Percentiles rank a stretch among this genome's conserved stretches.
Conservation (phyloP, 768 basidiomycete genomes). For the Kwoniella heveanensis region DNA sequence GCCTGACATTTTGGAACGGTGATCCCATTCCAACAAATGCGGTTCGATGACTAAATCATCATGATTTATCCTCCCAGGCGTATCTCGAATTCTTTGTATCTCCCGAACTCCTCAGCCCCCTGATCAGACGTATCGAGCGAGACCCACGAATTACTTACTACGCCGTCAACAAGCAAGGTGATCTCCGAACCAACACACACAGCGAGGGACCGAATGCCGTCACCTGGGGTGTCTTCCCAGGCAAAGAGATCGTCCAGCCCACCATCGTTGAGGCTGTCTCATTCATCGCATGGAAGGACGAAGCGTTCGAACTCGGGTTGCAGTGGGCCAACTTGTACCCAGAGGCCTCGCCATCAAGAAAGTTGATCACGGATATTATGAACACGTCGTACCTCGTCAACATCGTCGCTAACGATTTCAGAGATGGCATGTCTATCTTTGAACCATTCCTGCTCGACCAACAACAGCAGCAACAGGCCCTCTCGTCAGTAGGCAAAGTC, state of each 20-base stretch:
- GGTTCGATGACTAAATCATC: slow-evolving; percentile 13
- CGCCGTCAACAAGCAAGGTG: slow-evolving; percentile 93
- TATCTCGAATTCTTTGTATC: slow-evolving; percentile 95
- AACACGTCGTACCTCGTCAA: slow-evolving; percentile 83
- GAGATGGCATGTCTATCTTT: slow-evolving; percentile 80
- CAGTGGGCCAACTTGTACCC: slow-evolving; percentile 92
- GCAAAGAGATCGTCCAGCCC: slow-evolving; percentile 92
- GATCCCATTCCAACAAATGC: too few species aligned
- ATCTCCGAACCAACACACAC: slow-evolving; percentile 90
- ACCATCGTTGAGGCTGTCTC: slow-evolving; percentile 96
- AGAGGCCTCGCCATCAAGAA: slow-evolving; percentile 69
- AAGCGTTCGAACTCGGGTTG: slow-evolving; percentile 85
- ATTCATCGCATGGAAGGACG: slow-evolving; percentile 99
- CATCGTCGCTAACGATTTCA: slow-evolving; percentile 95
- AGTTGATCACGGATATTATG: slow-evolving; percentile 77
- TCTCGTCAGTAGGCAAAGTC: slow-evolving; percentile 12
- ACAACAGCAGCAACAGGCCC: slow-evolving; percentile 6
- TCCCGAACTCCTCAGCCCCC: slow-evolving; percentile 69
- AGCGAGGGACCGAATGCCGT: slow-evolving; percentile 97
- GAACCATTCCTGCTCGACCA: slow-evolving; percentile 65
- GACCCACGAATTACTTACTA: slow-evolving; percentile 92
- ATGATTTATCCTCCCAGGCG: slow-evolving; percentile 62
- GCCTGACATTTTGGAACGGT: too few species aligned
- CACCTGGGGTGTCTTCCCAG: slow-evolving; percentile 97
- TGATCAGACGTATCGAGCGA: slow-evolving; percentile 78